phyloP scores from a whole-genome alignment of 2,329 filamentous ascomycete genomes.

The Shiraia bambusicola region DNA sequence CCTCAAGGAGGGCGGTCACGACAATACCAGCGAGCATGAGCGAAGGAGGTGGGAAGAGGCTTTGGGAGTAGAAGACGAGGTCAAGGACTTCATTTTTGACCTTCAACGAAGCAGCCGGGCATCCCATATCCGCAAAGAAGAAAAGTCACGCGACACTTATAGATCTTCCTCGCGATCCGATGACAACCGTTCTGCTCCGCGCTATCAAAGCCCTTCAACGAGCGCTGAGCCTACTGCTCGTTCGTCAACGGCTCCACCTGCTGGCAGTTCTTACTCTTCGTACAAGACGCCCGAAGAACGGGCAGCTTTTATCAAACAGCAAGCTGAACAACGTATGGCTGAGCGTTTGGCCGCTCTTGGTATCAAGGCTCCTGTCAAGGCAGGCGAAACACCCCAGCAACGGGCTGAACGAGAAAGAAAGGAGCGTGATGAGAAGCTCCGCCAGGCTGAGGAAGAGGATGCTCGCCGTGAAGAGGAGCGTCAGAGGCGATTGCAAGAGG shows the following conservation, averaged over 20 bases:
- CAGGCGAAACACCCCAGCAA: constrained; percentile 79
- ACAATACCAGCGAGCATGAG: constrained; percentile 82
- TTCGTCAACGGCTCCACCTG: constrained; percentile 54
- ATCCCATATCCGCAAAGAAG: constrained; percentile 66
- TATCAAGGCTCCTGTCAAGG: constrained; percentile 78
- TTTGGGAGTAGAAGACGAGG: constrained; percentile 92
- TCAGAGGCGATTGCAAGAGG: constrained; percentile 77
- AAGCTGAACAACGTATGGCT: constrained; percentile 95
- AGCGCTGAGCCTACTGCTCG: constrained; percentile 54
- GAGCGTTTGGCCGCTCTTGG: constrained; percentile 92
- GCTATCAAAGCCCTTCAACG: constrained; percentile 55
- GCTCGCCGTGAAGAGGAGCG: constrained; percentile 83
- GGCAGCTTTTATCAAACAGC: constrained; percentile 93
- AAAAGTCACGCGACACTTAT: constrained; percentile 43
- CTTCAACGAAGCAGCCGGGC: constrained; percentile 83
- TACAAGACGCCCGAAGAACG: constrained; percentile 92
- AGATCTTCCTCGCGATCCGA: constrained; percentile 47
- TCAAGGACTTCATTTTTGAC: constrained; percentile 97
- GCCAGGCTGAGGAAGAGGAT: constrained; percentile 92
- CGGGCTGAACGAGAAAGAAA: constrained; percentile 83
- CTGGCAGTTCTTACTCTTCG: constrained; percentile 72
- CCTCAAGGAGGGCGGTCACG: constrained; percentile 77
- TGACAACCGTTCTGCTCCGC: constrained; percentile 37
- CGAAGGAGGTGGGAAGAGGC: constrained; percentile 93
- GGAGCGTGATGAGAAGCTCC: constrained; percentile 83